A percentile compares a stretch with the other conserved stretches of the same genome.
Conservation (phyloP, 2,329 filamentous ascomycete genomes). For the Biscogniauxia marginata region DNA sequence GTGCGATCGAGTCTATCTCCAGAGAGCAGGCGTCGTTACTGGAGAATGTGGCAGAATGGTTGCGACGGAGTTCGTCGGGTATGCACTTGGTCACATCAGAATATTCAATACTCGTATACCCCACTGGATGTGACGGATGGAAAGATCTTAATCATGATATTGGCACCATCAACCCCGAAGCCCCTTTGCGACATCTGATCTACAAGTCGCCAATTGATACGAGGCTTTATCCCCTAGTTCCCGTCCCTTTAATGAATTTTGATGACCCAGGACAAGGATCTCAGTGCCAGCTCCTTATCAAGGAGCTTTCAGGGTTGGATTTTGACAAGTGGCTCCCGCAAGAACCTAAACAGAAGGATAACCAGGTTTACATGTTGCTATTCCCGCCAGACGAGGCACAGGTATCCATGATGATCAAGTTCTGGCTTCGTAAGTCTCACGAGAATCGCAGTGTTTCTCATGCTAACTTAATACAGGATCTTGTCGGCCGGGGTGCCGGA, state of each 20-base stretch:
- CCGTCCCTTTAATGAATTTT: conserved; percentile 5
- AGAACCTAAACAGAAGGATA: conserved; percentile 17
- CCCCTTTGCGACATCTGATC: conserved; percentile 24
- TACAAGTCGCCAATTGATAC: conserved; percentile 19
- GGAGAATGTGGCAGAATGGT: conserved; percentile 21
- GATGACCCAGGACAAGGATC: conserved; percentile 6
- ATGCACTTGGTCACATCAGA: conserved; percentile 25
- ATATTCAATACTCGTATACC: conserved; percentile 32
- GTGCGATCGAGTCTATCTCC: conserved; percentile 18
- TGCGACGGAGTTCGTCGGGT: conserved; percentile 21
- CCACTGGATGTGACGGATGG: conserved; percentile 24
- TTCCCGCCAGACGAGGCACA: conserved; percentile 25
- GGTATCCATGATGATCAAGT: conserved; percentile 21
- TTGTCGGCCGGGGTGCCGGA: conserved; percentile 27
- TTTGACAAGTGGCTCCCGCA: conserved; percentile 23
- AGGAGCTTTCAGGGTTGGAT: conserved; percentile 20
- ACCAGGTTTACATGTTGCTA: conserved; percentile 29
- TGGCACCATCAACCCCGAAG: conserved; percentile 7
- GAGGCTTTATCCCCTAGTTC: conserved; percentile 18
- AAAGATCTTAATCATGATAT: conserved; percentile 13
- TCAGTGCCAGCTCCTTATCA: conserved; percentile 17
- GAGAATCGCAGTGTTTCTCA: conserved; percentile 3
- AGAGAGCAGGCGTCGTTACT: conserved; percentile 14
- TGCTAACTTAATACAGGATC: conserved; percentile 15
- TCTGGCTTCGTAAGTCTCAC: conserved; percentile 32